Evolutionary conservation across 1,284 basidiomycete species (phyloP), one percentile per base, ranked within the genome.

Genomic region (Lentinula novae-zelandiae): DNA sequence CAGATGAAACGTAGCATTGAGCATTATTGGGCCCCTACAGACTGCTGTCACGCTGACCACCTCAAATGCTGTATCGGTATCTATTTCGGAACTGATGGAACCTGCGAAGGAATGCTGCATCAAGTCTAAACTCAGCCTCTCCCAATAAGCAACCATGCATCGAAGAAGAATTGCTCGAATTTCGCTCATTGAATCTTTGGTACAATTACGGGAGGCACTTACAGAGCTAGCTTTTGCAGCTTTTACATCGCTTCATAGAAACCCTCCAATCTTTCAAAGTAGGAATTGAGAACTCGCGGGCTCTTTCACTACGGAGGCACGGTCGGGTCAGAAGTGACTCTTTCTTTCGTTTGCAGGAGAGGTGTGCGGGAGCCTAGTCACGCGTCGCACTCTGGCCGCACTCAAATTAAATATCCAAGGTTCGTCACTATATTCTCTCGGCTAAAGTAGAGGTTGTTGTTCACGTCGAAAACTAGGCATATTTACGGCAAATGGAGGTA

Each of bases 401-500:
- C 79, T 99, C 62, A 99, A 99, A 76, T 77, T 99, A 81, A 96
- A 93, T 69, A 98, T 99, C 48, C 96, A 99, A 82, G 94, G 94
- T 93, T 62, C n/a, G 27, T 42, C 5, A 38, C 4, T 90, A 95
- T 69, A 80, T 92, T 62, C 79, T 99, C 0, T 94, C 96, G 0
- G 87, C 91, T 0, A 93, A 97, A 68, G 78, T 98, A 7, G 95
- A 98, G 70, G 82, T 86, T 61, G 90, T 99, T 38, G 87, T 99
- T 69, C 82, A 91, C 46, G 95, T 99, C 0, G 96, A 99, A 73
- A 92, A 96, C 68, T 88, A 90, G 67, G 97, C 97, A 1, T 94
- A 99, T 73, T 98, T 98, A 73, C 96, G 91, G 90, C 97, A 99
- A 73, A 92, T 98, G 86, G 92, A 96, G 83, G 93, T 92, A n/a